These are phyloP conservation scores for Astrocystis sublimbata DNA, from an alignment of 495 filamentous ascomycete species.

Conservation along the genomic window DNA sequence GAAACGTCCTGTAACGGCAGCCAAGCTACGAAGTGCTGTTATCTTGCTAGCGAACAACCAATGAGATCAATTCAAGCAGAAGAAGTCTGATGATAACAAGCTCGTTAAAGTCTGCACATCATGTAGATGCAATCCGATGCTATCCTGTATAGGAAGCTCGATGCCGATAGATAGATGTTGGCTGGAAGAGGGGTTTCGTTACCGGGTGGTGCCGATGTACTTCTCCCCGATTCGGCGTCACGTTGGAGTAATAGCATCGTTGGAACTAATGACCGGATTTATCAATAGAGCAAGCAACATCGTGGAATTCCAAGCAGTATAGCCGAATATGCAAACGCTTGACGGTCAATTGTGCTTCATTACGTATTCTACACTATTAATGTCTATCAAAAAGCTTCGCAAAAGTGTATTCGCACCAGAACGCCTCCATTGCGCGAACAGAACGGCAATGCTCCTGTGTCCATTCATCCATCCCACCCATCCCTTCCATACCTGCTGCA, in stretches of 20 bases:
- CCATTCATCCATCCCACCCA: neutral
- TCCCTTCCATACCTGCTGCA: too few species aligned
- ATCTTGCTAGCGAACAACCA: conserved; percentile 1
- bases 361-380: neutral
- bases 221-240: neutral
- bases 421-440: neutral
- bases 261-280: neutral
- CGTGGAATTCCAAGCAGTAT: neutral
- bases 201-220: neutral
- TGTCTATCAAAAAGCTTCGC: neutral
- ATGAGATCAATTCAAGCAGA: neutral
- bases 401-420: neutral
- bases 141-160: conserved; percentile 16
- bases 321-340: neutral
- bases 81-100: neutral
- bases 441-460: neutral
- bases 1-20: conserved; percentile 8
- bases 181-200: conserved; percentile 7
- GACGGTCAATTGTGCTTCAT: neutral
- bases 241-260: neutral
- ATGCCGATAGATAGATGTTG: conserved; percentile 9
- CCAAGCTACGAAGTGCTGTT: conserved; percentile 1
- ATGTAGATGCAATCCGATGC: neutral
- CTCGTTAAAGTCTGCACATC: neutral
- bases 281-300: neutral